phyloP scores from a whole-genome alignment of 345 rosid genomes.

The Camelina laxa region DNA sequence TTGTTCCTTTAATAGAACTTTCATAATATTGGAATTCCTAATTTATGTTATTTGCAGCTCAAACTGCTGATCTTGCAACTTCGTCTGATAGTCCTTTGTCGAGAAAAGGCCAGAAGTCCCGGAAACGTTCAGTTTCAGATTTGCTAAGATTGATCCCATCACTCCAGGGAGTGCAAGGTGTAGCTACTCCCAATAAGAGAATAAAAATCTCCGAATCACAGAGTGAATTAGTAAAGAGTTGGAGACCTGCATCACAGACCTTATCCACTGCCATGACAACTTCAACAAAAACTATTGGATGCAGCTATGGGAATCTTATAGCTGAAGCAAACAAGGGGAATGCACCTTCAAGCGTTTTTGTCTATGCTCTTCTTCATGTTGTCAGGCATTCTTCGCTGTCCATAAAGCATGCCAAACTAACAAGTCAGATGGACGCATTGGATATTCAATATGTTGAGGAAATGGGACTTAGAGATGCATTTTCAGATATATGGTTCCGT shows the following conservation, averaged over 20 bases:
- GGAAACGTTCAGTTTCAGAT: constrained; percentile 73
- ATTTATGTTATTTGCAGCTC: constrained; percentile 55
- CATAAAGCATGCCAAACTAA: constrained; percentile 93
- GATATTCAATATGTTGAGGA: constrained; percentile 94
- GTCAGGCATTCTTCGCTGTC: constrained; percentile 92
- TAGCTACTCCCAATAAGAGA: constrained; percentile 54
- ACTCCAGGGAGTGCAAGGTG: constrained; percentile 61
- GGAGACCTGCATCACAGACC: constrained; percentile 50
- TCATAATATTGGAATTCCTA: constrained; percentile 14
- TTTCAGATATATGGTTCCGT: constrained; percentile 94
- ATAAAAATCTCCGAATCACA: constrained; percentile 53
- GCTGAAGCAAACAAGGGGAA: constrained; percentile 97
- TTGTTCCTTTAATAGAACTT: constrained; percentile 2
- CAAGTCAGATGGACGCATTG: constrained; percentile 91
- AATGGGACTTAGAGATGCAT: constrained; percentile 70
- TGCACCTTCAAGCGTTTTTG: constrained; percentile 77
- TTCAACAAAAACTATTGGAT: constrained; percentile 54
- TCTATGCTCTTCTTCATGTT: constrained; percentile 89
- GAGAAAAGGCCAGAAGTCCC: constrained; percentile 54
- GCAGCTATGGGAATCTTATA: constrained; percentile 77
- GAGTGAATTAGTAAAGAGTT: constrained; percentile 40
- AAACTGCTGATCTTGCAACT: constrained; percentile 49
- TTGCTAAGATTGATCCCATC: constrained; percentile 80
- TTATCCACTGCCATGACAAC: constrained; percentile 50
- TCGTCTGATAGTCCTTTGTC: constrained; percentile 52